A percentile compares a stretch with the other conserved stretches of the same genome.
phyloP scores from a whole-genome alignment of 2,329 filamentous ascomycete genomes.

The Dactylellina cionopaga region DNA sequence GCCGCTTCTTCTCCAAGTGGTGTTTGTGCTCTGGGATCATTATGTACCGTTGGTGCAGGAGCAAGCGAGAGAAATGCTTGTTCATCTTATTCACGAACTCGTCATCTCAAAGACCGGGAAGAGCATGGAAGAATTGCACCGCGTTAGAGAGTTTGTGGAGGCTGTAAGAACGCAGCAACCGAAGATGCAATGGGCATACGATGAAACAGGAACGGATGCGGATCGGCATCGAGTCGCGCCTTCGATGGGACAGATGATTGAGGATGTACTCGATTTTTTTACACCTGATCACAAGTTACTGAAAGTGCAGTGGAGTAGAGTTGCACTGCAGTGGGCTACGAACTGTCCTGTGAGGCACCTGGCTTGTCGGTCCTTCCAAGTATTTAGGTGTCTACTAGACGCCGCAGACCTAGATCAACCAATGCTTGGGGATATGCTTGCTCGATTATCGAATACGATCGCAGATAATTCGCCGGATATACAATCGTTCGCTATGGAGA shows the following conservation, averaged over 20 bases:
- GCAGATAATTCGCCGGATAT: conserved; percentile 88
- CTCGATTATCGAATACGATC: conserved; percentile 92
- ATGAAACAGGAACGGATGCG: conserved; percentile 82
- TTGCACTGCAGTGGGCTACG: conserved; percentile 93
- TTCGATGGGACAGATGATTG: conserved; percentile 85
- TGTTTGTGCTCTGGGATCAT: conserved; percentile 95
- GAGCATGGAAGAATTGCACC: conserved; percentile 75
- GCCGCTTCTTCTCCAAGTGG: conserved; percentile 86
- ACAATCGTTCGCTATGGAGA: conserved; percentile 97
- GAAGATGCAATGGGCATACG: conserved; percentile 90
- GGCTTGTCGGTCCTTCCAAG: conserved; percentile 95
- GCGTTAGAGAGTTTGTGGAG: conserved; percentile 76
- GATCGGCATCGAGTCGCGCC: conserved; percentile 82
- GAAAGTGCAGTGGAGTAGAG: conserved; percentile 88
- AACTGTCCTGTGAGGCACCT: conserved; percentile 94
- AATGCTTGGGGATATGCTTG: conserved; percentile 98
- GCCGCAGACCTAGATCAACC: conserved; percentile 77
- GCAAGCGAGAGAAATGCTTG: conserved; percentile 95
- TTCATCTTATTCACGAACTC: conserved; percentile 94
- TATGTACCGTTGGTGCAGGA: conserved; percentile 95
- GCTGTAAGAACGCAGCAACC: conserved; percentile 85
- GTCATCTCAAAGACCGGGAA: conserved; percentile 75
- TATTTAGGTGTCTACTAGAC: conserved; percentile 92
- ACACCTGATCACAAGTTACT: conserved; percentile 84
- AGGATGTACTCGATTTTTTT: conserved; percentile 85